Evolutionary conservation across 805 yeast species (phyloP).

Genomic region (Lipomyces yamadae): DNA sequence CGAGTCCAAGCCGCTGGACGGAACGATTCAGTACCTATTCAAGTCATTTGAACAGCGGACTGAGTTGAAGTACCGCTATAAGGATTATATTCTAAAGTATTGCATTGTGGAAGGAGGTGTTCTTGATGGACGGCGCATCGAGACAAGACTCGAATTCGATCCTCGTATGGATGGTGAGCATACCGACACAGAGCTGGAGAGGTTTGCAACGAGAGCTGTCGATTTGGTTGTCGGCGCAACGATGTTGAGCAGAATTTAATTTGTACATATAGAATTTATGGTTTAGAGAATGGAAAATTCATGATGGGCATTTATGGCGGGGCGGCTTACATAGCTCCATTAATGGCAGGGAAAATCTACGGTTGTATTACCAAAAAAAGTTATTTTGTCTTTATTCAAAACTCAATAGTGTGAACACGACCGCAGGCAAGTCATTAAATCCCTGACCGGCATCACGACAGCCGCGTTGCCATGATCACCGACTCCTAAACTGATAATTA

Average conservation of each 20-base stretch:
- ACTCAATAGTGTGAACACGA: not conserved
- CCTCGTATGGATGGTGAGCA: not conserved
- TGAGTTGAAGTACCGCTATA: conserved; percentile 22
- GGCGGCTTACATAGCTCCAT: no score
- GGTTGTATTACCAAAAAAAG: not conserved
- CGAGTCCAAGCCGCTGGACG: not conserved
- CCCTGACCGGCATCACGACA: conserved; percentile 32
- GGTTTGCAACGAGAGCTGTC: conserved; percentile 21
- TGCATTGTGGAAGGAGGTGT: conserved; percentile 29
- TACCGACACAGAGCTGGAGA: conserved; percentile 11
- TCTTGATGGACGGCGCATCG: conserved; percentile 32
- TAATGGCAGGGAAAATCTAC: no score
- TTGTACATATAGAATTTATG: not conserved
- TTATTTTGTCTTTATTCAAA: not conserved
- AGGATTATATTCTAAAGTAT: conserved; percentile 22
- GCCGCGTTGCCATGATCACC: conserved; percentile 37
- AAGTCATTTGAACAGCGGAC: conserved; percentile 26
- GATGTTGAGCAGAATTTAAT: conserved; percentile 15
- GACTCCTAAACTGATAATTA: conserved; percentile 30
- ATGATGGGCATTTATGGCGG: not conserved
- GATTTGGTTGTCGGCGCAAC: conserved; percentile 28
- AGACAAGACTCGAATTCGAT: conserved; percentile 11
- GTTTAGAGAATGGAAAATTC: not conserved
- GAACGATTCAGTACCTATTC: conserved; percentile 21
- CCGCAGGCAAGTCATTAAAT: conserved; percentile 21